A percentile compares a stretch with the other conserved stretches of the same genome.
Evolutionary conservation across 2,329 filamentous ascomycete species (phyloP).

Genomic region (Mariannaea sp.): DNA sequence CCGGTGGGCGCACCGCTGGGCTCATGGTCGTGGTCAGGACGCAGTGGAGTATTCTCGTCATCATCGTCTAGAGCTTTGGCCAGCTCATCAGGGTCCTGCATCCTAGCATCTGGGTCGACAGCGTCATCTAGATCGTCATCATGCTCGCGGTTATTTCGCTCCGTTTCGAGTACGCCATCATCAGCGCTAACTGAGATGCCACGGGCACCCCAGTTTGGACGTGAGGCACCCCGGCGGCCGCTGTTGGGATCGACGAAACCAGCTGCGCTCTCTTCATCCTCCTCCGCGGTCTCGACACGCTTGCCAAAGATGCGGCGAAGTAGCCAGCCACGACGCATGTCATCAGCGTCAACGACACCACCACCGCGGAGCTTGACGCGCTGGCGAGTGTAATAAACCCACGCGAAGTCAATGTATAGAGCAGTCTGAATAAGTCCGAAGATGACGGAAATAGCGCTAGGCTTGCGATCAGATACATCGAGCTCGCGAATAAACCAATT

Average conservation of each 20-base stretch:
- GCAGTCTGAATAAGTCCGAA: slow-evolving; percentile 90
- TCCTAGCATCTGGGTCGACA: slow-evolving; percentile 66
- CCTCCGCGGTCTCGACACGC: slow-evolving; percentile 54
- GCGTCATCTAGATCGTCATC: slow-evolving; percentile 49
- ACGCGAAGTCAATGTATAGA: slow-evolving; percentile 91
- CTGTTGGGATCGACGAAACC: slow-evolving; percentile 48
- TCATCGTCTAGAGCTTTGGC: slow-evolving; percentile 64
- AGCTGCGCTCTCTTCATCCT: slow-evolving; percentile 63
- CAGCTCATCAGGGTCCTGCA: slow-evolving; percentile 69
- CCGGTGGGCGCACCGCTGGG: slow-evolving; percentile 43
- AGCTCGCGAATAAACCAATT: slow-evolving; percentile 82
- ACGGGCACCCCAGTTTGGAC: slow-evolving; percentile 65
- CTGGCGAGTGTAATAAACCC: slow-evolving; percentile 94
- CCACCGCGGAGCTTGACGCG: slow-evolving; percentile 89
- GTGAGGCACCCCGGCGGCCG: slow-evolving; percentile 38
- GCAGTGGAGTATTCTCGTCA: slow-evolving; percentile 47
- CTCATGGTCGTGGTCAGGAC: slow-evolving; percentile 36
- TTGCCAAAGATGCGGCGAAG: slow-evolving; percentile 77
- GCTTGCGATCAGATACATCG: slow-evolving; percentile 61
- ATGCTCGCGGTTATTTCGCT: slow-evolving; percentile 53
- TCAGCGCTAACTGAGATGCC: slow-evolving; percentile 71
- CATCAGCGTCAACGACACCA: slow-evolving; percentile 87
- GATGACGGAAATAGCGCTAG: slow-evolving; percentile 75
- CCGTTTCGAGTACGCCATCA: slow-evolving; percentile 59
- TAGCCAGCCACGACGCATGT: slow-evolving; percentile 83